These are phyloP conservation scores for Rhododendron simsii DNA, from an alignment of 148 eudicot genomes.

Conservation along the genomic window DNA sequence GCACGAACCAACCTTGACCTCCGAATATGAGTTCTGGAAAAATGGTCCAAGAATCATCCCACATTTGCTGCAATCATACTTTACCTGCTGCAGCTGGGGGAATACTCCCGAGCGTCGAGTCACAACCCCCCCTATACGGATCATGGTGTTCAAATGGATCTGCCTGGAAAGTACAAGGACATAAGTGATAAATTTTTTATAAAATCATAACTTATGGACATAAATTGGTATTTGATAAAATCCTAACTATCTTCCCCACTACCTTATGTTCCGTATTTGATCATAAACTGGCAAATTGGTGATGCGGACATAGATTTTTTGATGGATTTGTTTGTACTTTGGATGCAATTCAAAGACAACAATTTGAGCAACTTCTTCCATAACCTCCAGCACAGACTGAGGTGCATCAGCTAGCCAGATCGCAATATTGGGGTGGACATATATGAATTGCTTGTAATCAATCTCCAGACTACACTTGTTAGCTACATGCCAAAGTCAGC, in stretches of 20 bases:
- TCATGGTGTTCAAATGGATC: slow-evolving; percentile 95
- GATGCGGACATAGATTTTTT: slow-evolving; percentile 81
- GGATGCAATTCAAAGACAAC: slow-evolving; percentile 84
- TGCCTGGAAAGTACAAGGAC: slow-evolving; percentile 49
- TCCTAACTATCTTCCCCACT: not conserved
- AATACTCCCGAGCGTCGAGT: slow-evolving; percentile 97
- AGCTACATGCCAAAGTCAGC: slow-evolving; percentile 40
- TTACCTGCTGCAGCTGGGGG: slow-evolving; percentile 95
- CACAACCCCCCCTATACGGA: slow-evolving; percentile 97
- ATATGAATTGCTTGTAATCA: slow-evolving; percentile 86
- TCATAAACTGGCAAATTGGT: slow-evolving; percentile 93
- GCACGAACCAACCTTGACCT: slow-evolving; percentile 98
- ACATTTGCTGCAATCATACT: slow-evolving; percentile 95
- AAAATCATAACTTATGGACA: no score
- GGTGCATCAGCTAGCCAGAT: slow-evolving; percentile 99
- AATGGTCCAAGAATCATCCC: slow-evolving; percentile 86
- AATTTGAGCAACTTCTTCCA: slow-evolving; percentile 92
- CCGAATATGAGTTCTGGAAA: slow-evolving; percentile 88
- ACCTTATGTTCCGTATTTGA: slow-evolving; percentile 96
- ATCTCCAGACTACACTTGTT: slow-evolving; percentile 95
- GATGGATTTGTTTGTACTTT: slow-evolving; percentile 84
- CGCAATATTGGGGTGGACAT: slow-evolving; percentile 85
- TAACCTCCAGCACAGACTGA: slow-evolving; percentile 93
- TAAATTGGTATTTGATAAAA: not conserved
- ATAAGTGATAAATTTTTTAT: not conserved